Evolutionary conservation across 2,329 filamentous ascomycete species (phyloP).

Genomic region (Penicillium sp.): DNA sequence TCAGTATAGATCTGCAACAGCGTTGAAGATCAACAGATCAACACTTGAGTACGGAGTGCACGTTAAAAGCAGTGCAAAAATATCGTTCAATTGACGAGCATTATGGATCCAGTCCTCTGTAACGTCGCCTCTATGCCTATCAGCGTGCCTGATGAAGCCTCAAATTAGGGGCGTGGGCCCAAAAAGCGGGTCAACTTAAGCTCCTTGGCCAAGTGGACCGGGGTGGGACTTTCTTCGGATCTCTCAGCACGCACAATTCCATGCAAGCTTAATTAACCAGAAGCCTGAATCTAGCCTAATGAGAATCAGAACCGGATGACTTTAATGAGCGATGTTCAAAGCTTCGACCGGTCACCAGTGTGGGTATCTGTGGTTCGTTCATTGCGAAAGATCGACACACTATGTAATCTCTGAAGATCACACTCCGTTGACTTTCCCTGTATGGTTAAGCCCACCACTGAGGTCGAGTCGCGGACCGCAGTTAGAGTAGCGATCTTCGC

Average conservation of each 20-base stretch:
- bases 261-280: neutral
- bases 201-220: neutral
- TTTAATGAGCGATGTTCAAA: neutral
- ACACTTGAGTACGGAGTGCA: neutral
- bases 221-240: neutral
- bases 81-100: neutral
- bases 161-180: neutral
- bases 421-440: conserved; percentile 4
- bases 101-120: neutral
- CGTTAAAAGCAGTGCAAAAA: neutral
- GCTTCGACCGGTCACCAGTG: conserved; percentile 1
- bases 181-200: neutral
- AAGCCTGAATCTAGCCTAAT: neutral
- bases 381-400: conserved; percentile 2
- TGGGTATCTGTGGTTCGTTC: neutral
- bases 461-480: neutral
- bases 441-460: neutral
- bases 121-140: neutral
- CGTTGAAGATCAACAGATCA: neutral
- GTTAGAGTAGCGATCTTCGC: neutral
- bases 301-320: neutral
- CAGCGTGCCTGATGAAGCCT: neutral
- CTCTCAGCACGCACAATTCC: neutral
- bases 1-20: neutral
- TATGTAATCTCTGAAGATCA: conserved; percentile 7